phyloP scores from a whole-genome alignment of 2,329 filamentous ascomycete genomes.

The Colletotrichum camelliae region DNA sequence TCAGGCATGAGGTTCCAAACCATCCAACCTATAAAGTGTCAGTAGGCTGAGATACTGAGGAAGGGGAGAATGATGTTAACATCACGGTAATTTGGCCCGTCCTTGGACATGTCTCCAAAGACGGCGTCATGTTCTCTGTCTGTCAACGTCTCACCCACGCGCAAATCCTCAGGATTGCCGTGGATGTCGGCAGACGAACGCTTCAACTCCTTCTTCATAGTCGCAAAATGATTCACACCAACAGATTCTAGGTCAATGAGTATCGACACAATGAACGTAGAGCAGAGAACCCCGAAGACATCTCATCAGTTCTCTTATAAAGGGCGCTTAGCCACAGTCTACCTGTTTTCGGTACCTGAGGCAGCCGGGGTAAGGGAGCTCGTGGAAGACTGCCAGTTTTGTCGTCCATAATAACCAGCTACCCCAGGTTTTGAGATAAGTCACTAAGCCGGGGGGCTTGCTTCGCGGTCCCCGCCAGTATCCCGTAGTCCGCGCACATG shows the following conservation, averaged over 20 bases:
- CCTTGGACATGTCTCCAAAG: not conserved
- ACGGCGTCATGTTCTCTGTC: not conserved
- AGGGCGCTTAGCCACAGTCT: not conserved
- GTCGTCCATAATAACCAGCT: not conserved
- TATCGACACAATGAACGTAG: not conserved
- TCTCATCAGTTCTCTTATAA: not conserved
- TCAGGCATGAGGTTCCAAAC: slow-evolving; percentile 46
- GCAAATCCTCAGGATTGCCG: not conserved
- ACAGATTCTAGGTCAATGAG: fast-evolving
- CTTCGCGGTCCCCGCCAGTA: not conserved
- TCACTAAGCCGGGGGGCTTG: not conserved
- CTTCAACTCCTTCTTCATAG: not conserved
- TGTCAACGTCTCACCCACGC: not conserved
- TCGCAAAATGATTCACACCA: not conserved
- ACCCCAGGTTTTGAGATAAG: not conserved
- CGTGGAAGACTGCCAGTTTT: not conserved
- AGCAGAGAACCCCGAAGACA: not conserved
- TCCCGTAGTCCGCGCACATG: not conserved
- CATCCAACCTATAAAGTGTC: slow-evolving; percentile 40
- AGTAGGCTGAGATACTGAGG: not conserved
- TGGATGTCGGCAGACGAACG: not conserved
- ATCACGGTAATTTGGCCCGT: not conserved
- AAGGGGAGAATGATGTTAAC: not conserved
- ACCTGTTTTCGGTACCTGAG: not conserved
- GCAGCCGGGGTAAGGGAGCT: not conserved